phyloP scores from a whole-genome alignment of 208 protist species.

The Trypanosomatidae sp. region DNA sequence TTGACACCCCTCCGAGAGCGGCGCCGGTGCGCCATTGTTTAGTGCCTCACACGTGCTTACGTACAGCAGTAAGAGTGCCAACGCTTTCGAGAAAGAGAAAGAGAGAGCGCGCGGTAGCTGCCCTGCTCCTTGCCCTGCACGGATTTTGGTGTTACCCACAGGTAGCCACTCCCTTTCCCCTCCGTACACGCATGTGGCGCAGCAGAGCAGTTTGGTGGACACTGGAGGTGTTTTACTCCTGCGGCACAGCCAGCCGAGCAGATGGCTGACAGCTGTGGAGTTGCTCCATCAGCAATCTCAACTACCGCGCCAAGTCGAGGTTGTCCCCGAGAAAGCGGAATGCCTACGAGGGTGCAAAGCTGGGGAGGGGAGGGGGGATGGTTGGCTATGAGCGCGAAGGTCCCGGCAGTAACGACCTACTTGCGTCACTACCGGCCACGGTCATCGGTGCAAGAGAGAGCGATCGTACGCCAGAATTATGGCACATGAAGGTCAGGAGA shows the following conservation, averaged over 20 bases:
- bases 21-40: not conserved
- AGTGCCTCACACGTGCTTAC: not conserved
- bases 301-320: slow-evolving; percentile 2
- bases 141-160: not conserved
- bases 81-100: not conserved
- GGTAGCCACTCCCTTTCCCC: not conserved
- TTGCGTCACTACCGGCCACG: not conserved
- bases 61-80: slow-evolving; percentile 14
- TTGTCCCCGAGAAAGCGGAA: slow-evolving; percentile 27
- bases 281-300: slow-evolving; percentile 21
- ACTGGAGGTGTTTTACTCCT: not conserved
- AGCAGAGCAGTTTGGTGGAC: not conserved
- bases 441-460: not conserved
- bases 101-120: slow-evolving; percentile 10
- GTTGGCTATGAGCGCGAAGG: slow-evolving; percentile 25
- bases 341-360: slow-evolving; percentile 29
- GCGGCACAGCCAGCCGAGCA: not conserved
- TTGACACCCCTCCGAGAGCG: not conserved
- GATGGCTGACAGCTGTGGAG: slow-evolving; percentile 5
- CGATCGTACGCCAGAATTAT: not conserved
- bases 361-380: slow-evolving; percentile 16
- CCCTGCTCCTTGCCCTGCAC: not conserved
- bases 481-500: not conserved
- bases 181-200: not conserved
- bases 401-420: slow-evolving; percentile 5